Evolutionary conservation across 1,284 basidiomycete genomes (phyloP), one percentile per base, ranked within the genome.

Genomic region (Apiotrichum sp.): DNA sequence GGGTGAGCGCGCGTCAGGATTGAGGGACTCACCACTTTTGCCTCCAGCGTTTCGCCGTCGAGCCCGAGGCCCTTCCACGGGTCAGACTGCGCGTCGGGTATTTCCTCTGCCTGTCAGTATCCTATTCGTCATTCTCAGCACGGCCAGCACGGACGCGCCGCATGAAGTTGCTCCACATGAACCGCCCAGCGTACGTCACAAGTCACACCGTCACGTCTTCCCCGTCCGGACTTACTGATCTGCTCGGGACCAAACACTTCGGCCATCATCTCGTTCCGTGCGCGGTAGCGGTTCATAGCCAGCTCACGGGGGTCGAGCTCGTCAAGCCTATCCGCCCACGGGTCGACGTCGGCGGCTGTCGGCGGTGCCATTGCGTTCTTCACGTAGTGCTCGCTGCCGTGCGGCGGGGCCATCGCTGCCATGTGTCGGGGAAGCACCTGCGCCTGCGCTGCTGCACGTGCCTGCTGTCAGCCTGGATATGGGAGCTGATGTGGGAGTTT

Each of bases 301-400:
- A 72, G 48, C 47, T 74, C 72, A 33, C 71, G 57, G 29, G 68
- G 62, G 61, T 74, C 72, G 10, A 73, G 55, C 61, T 74, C 72
- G 47, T 74, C 72, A 51, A 74, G 53, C 34, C 54, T 61, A 49
- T 74, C 72, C 1, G 72, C 68, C 71, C 71, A 74, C 4, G 72
- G 72, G 57, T 74, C 72, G 13, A 50, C 44, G 22, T 47, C 41
- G 4, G n/a, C 48, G 11, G 29, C 46, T 4, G 14, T 32, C 4
- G 55, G 55, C 34, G 45, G 40, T 3, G 58, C 57, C 46, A 52
- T 52, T 3, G 70, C 68, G 35, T 64, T 61, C 55, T 68, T 67
- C 40, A 65, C 16, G 46, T 68, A 70, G 29, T 66, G 61, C 33
- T 72, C 68, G 11, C 31, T 36, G 46, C 50, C 50, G 40, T 44